Conservation (phyloP, 23 red algal genomes). For the Cyanidioschyzon merolae region DNA sequence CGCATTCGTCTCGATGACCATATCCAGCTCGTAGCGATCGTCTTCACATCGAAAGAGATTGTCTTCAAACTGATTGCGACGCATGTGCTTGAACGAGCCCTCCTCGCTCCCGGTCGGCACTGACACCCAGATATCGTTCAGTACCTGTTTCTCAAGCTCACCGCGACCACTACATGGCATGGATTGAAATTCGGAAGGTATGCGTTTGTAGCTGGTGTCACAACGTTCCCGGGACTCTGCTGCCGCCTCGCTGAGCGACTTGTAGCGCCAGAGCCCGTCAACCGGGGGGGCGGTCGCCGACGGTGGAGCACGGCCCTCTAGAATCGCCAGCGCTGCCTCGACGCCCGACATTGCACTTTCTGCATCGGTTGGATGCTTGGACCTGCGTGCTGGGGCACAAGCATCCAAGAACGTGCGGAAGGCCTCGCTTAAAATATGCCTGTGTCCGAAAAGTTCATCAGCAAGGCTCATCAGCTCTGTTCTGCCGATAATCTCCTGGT, state of each 20-base stretch:
- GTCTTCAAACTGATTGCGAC: constrained; percentile 86
- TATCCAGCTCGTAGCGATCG: constrained; percentile 97
- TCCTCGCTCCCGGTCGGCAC: constrained; percentile 88
- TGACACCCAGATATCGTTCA: constrained; percentile 93
- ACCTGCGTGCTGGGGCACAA: neutral
- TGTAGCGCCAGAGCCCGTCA: neutral
- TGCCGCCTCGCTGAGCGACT: constrained; percentile 6
- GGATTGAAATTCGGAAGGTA: constrained; percentile 49
- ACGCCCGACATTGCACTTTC: neutral
- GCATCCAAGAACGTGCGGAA: constrained; percentile 55
- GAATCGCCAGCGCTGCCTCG: constrained; percentile 19
- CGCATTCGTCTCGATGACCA: constrained; percentile 95
- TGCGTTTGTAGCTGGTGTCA: constrained; percentile 38
- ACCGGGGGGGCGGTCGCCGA: neutral
- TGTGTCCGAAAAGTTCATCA: constrained; percentile 46
- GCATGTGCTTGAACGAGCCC: constrained; percentile 73
- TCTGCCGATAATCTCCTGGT: constrained; percentile 56
- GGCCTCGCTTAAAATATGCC: constrained; percentile 32
- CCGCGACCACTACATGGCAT: constrained; percentile 41
- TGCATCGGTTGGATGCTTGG: neutral
- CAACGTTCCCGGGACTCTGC: constrained; percentile 9
- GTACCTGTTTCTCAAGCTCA: constrained; percentile 42
- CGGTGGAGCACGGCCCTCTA: constrained; percentile 13
- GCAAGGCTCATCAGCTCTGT: constrained; percentile 58
- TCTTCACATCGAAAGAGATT: constrained; percentile 93